phyloP scores from a whole-genome alignment of 768 basidiomycete genomes.

The Termitomyces sp. region DNA sequence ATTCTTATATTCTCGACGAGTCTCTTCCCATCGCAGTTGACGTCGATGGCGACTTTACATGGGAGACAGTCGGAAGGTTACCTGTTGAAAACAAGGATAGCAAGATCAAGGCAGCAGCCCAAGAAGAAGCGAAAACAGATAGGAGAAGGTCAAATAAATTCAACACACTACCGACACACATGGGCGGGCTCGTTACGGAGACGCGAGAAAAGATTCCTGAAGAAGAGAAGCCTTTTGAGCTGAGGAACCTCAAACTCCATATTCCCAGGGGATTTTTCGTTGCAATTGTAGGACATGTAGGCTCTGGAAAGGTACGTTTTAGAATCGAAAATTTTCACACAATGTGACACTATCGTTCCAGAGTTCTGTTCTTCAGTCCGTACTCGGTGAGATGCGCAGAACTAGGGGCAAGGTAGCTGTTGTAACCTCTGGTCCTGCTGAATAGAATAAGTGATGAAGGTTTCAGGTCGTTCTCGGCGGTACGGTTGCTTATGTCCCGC shows the following conservation, averaged over 20 bases:
- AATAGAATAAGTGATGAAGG: neutral
- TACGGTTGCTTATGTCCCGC: constrained; percentile 52
- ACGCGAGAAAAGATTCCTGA: constrained; percentile 13
- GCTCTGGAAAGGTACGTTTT: constrained; percentile 56
- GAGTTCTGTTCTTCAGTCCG: constrained; percentile 51
- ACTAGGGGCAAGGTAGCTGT: constrained; percentile 45
- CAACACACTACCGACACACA: constrained; percentile 18
- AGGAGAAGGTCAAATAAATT: constrained; percentile 6
- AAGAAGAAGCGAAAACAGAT: constrained; percentile 14
- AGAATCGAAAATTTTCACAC: neutral
- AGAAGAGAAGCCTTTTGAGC: constrained; percentile 45
- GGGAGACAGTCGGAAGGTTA: constrained; percentile 34
- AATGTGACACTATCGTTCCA: constrained; percentile 14
- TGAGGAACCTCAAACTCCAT: constrained; percentile 39
- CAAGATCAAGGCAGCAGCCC: constrained; percentile 8
- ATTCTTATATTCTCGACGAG: constrained; percentile 39
- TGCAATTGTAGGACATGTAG: constrained; percentile 71
- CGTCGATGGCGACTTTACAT: constrained; percentile 46
- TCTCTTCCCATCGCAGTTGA: constrained; percentile 33
- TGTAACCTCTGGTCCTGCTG: neutral
- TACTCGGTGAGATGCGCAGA: constrained; percentile 66
- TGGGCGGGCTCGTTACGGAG: constrained; percentile 9
- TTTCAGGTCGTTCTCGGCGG: constrained; percentile 47
- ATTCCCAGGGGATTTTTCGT: constrained; percentile 56
- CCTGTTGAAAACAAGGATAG: constrained; percentile 11